Percentiles rank a stretch among this genome's conserved stretches.
Conservation (phyloP, 306 rosid genomes). For the Malus orientalis region DNA sequence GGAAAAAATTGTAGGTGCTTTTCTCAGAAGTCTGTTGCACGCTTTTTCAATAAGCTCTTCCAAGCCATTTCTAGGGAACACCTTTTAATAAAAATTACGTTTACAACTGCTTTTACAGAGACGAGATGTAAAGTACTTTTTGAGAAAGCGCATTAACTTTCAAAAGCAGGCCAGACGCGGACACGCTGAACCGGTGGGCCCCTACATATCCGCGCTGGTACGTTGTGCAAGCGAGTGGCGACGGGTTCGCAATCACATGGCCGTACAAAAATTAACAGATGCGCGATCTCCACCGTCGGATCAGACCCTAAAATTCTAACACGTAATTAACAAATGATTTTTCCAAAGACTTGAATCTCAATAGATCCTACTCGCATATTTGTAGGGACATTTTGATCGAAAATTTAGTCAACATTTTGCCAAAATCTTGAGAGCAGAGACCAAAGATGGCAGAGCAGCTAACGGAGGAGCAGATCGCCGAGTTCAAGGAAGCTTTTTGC, state of each 20-base stretch:
- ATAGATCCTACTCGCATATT: background rate
- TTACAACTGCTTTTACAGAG: too few relatives aligned
- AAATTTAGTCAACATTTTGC: background rate
- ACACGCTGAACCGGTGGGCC: background rate
- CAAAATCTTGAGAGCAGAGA: background rate
- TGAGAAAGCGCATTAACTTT: background rate
- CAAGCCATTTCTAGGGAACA: too few relatives aligned
- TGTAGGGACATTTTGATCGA: background rate
- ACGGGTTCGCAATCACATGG: background rate
- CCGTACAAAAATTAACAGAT: background rate
- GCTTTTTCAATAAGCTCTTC: too few relatives aligned
- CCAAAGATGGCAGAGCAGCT: slow-evolving; percentile 23
- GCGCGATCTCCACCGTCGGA: background rate
- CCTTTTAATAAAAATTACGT: too few relatives aligned
- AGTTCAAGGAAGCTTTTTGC: slow-evolving; percentile 36
- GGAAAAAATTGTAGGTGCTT: too few relatives aligned
- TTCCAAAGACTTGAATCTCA: background rate
- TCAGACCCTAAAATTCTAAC: background rate
- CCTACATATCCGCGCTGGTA: background rate
- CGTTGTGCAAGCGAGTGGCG: background rate
- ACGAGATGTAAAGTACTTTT: too few relatives aligned
- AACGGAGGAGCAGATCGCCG: slow-evolving; percentile 33
- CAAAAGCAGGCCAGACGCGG: background rate
- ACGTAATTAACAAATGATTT: too few relatives aligned
- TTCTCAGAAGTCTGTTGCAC: too few relatives aligned